Evolutionary conservation across 257 asterid genomes (phyloP).

Genomic region (Echium plantagineum): DNA sequence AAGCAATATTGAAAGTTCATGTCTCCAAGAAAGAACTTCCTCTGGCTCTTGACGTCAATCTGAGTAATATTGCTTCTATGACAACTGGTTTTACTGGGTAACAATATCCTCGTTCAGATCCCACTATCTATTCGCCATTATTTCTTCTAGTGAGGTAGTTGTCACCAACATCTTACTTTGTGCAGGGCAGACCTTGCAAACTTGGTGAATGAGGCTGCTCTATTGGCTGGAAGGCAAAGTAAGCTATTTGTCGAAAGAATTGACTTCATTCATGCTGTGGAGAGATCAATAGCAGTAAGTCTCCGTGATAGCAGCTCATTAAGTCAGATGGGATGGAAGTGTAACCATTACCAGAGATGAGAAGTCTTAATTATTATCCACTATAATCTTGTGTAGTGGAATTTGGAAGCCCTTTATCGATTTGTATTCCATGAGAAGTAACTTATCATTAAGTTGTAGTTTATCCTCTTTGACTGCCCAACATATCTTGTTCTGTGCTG

Average conservation of each 20-base stretch:
- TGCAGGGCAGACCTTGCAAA: slow-evolving; percentile 98
- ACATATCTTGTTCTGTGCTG: too few relatives aligned
- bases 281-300: slow-evolving; percentile 87
- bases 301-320: slow-evolving; percentile 3
- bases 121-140: neutral
- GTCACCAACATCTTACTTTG: slow-evolving; percentile 5
- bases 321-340: too few relatives aligned
- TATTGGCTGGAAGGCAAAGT: slow-evolving; percentile 84
- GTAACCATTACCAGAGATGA: too few relatives aligned
- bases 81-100: slow-evolving; percentile 99
- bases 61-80: slow-evolving; percentile 82
- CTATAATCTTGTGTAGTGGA: too few relatives aligned
- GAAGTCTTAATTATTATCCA: too few relatives aligned
- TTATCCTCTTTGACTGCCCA: too few relatives aligned
- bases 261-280: slow-evolving; percentile 93
- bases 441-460: too few relatives aligned
- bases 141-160: neutral
- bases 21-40: slow-evolving; percentile 91
- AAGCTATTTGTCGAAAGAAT: slow-evolving; percentile 68
- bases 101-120: slow-evolving; percentile 5
- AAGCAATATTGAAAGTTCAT: slow-evolving; percentile 88
- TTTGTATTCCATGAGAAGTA: too few relatives aligned
- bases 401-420: too few relatives aligned
- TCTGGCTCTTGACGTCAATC: slow-evolving; percentile 64
- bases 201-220: slow-evolving; percentile 97